Evolutionary conservation across 2,329 filamentous ascomycete genomes (phyloP).

Genomic region (Stemphylium lycopersici): DNA sequence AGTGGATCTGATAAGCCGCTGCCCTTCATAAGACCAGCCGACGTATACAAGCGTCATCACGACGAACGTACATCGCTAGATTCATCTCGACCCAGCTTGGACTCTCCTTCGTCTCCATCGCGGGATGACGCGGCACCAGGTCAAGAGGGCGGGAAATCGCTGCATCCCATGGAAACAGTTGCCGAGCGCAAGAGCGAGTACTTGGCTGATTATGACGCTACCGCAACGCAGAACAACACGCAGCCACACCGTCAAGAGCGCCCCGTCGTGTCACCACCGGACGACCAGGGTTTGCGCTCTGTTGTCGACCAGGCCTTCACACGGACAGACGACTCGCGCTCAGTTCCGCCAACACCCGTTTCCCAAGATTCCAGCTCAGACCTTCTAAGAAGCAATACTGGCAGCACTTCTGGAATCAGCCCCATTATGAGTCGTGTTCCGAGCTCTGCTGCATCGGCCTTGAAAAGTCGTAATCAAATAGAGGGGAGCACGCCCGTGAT

Average conservation of each 20-base stretch:
- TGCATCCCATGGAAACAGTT: slow-evolving; percentile 58
- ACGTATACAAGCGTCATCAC: slow-evolving; percentile 75
- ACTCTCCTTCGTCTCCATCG: slow-evolving; percentile 51
- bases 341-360: slow-evolving; percentile 59
- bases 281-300: slow-evolving; percentile 46
- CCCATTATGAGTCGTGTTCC: slow-evolving; percentile 68
- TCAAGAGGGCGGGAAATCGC: slow-evolving; percentile 29
- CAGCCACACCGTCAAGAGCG: slow-evolving; percentile 15
- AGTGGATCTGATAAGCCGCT: slow-evolving; percentile 58
- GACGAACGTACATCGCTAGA: slow-evolving; percentile 68
- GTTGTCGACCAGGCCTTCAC: slow-evolving; percentile 72
- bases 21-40: slow-evolving; percentile 73
- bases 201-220: slow-evolving; percentile 52
- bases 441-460: slow-evolving; percentile 49
- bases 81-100: slow-evolving; percentile 62
- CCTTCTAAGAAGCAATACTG: slow-evolving; percentile 65
- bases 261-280: slow-evolving; percentile 23
- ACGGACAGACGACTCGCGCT: slow-evolving; percentile 60
- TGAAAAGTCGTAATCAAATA: slow-evolving; percentile 48
- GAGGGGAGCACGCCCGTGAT: slow-evolving; percentile 60
- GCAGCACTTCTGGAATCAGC: slow-evolving; percentile 67
- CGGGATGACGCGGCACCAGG: slow-evolving; percentile 29
- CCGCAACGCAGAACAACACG: slow-evolving; percentile 11
- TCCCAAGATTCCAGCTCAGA: slow-evolving; percentile 52
- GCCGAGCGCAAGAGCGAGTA: slow-evolving; percentile 66